phyloP scores from a whole-genome alignment of 1,284 basidiomycete genomes.

The Termitomyces sp. region DNA sequence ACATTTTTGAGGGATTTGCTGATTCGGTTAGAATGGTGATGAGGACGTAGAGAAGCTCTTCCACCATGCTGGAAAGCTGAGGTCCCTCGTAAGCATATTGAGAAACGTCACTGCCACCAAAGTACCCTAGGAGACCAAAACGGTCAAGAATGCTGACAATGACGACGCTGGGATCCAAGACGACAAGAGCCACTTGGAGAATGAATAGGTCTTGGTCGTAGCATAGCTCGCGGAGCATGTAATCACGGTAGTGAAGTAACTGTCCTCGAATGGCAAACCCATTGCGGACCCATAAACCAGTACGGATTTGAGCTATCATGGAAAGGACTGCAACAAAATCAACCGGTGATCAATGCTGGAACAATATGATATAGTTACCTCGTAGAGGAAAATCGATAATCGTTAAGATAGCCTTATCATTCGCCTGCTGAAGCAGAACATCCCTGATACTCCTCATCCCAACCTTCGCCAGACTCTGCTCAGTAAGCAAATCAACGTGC shows the following conservation, averaged over 20 bases:
- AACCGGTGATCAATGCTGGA: neutral
- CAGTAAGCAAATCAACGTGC: slow-evolving; percentile 63
- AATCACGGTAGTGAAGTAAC: slow-evolving; percentile 95
- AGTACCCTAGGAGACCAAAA: slow-evolving; percentile 79
- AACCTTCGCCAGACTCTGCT: slow-evolving; percentile 45
- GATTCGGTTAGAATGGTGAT: slow-evolving; percentile 87
- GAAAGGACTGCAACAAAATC: slow-evolving; percentile 55
- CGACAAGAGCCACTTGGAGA: slow-evolving; percentile 79
- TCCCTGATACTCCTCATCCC: slow-evolving; percentile 56
- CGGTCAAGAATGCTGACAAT: slow-evolving; percentile 87
- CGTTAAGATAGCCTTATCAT: slow-evolving; percentile 60
- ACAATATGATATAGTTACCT: slow-evolving; percentile 46
- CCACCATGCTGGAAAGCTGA: slow-evolving; percentile 82
- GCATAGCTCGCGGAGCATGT: slow-evolving; percentile 91
- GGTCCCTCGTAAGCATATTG: slow-evolving; percentile 63
- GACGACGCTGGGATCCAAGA: slow-evolving; percentile 77
- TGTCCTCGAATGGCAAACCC: slow-evolving; percentile 95
- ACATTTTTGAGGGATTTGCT: slow-evolving; percentile 69
- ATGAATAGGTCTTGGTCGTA: slow-evolving; percentile 97
- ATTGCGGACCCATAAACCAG: slow-evolving; percentile 96
- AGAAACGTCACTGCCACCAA: slow-evolving; percentile 52
- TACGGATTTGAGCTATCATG: slow-evolving; percentile 92
- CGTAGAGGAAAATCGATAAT: slow-evolving; percentile 83
- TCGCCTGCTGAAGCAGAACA: slow-evolving; percentile 54
- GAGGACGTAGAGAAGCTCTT: slow-evolving; percentile 87